Evolutionary conservation across 2,329 filamentous ascomycete species (phyloP), one percentile per base, ranked within the genome.

Genomic region (Claviceps pusilla): DNA sequence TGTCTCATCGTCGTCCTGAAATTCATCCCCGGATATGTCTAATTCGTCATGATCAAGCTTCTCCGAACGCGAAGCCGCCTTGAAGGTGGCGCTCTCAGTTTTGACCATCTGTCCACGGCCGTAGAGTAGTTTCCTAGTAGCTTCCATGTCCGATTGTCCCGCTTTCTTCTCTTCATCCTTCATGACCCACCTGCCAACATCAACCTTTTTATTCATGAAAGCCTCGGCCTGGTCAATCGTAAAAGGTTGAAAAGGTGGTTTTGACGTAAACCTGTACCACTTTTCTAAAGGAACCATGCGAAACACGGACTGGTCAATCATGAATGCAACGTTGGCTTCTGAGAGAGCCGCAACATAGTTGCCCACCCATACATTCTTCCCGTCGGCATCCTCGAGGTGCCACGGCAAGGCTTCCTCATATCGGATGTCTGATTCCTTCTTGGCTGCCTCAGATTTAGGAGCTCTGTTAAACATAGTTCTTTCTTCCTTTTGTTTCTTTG

Each of bases 351-450:
- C 86, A 62, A 97, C 87, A 62, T 97, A 96, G 55, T 84, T 86
- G 48, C 90, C 93, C 39, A 93, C 84, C 89, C 90, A 97, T 3
- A 87, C 86, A 62, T 95, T 91, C 68, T 91, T 95, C 59, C 89
- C 89, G 63, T 98, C 91, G 45, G 90, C 94, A 67, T 98, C 93
- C 66, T 98, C 93, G 41, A 98, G 70, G 66, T 96, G 90, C 93
- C 93, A 98, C 6, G 93, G 93, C 51, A 96, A 74, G 4, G 91
- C 89, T 68, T 98, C 93, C 66, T 97, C 93, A 60, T 97, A 98
- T 58, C 90, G 85, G 70, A 81, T 82, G 55, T 81, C 79, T 0
- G 76, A 75, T 55, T 82, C 77, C 73, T 77, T 94, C 76, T 78
- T 93, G 73, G 71, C 91, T 64, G 91, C 89, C 63, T 90, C 89